Conservation (phyloP, 495 filamentous ascomycete genomes). For the Astrothelium macrocarpum region DNA sequence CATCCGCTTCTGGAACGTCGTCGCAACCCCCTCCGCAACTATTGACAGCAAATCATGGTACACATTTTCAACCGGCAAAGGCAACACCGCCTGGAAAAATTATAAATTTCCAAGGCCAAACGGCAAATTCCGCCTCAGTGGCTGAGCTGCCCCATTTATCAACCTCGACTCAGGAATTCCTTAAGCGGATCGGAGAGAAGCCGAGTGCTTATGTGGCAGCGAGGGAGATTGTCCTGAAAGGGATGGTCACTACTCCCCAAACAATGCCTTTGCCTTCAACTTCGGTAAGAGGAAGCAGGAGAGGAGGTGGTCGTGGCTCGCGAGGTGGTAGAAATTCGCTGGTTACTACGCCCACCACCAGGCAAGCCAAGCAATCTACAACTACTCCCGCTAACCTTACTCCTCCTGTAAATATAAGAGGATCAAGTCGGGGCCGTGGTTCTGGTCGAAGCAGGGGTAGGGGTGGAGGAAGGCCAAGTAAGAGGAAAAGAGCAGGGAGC, state of each 20-base stretch:
- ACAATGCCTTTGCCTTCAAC: constrained; percentile 18
- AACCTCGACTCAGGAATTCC: constrained; percentile 21
- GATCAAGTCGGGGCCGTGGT: constrained; percentile 15
- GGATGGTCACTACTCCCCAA: constrained; percentile 32
- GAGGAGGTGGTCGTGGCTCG: constrained; percentile 35
- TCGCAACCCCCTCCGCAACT: constrained; percentile 1
- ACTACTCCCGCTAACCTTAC: constrained; percentile 15
- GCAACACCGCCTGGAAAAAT: background rate
- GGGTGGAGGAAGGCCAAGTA: constrained; percentile 30
- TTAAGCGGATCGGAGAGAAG: constrained; percentile 22
- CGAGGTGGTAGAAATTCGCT: constrained; percentile 33
- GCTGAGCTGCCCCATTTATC: constrained; percentile 20
- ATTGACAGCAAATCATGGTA: background rate
- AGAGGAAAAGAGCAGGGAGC: constrained; percentile 30
- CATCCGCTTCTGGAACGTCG: background rate
- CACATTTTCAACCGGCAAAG: background rate
- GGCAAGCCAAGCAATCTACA: constrained; percentile 8
- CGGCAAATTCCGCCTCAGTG: background rate
- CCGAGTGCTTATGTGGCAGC: constrained; percentile 34
- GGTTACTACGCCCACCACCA: constrained; percentile 5
- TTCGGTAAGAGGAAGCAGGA: constrained; percentile 30
- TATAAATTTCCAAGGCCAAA: background rate
- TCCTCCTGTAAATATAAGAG: constrained; percentile 8
- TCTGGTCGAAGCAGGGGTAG: constrained; percentile 25
- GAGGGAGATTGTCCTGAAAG: constrained; percentile 34